phyloP scores from a whole-genome alignment of 1,284 basidiomycete genomes.

The Trichosporon coremiiforme region DNA sequence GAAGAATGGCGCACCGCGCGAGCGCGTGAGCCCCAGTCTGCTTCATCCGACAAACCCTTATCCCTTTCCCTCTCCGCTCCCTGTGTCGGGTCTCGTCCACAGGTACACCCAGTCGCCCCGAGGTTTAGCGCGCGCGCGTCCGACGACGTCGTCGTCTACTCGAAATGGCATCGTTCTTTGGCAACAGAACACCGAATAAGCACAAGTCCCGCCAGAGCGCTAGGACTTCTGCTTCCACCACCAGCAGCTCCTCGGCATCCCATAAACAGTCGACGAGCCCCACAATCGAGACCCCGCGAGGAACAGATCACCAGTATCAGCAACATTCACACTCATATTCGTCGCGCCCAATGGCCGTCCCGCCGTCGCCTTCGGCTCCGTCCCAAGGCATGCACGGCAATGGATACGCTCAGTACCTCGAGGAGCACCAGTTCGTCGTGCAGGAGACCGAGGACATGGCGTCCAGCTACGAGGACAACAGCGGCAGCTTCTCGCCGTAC shows the following conservation, averaged over 20 bases:
- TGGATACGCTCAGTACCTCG: slow-evolving; percentile 15
- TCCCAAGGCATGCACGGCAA: slow-evolving; percentile 7
- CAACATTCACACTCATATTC: not conserved
- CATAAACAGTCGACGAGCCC: slow-evolving; percentile 18
- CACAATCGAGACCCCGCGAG: slow-evolving; percentile 10
- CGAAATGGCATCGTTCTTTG: slow-evolving; percentile 16
- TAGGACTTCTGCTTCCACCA: slow-evolving; percentile 17
- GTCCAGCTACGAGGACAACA: slow-evolving; percentile 13
- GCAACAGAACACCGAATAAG: slow-evolving; percentile 14
- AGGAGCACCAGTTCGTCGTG: slow-evolving; percentile 16
- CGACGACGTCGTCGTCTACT: not conserved
- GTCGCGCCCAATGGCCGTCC: slow-evolving; percentile 6
- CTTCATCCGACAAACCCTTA: not conserved
- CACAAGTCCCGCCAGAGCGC: slow-evolving; percentile 20
- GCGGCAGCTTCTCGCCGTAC: not conserved
- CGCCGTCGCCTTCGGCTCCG: slow-evolving; percentile 9
- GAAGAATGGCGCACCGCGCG: slow-evolving; percentile 16
- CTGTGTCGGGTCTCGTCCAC: not conserved
- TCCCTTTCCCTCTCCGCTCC: not conserved
- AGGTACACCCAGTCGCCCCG: not conserved
- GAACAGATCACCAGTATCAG: slow-evolving; percentile 2
- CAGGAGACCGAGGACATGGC: slow-evolving; percentile 18
- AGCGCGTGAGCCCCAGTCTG: slow-evolving; percentile 10
- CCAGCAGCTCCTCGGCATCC: slow-evolving; percentile 10
- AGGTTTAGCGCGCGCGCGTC: not conserved